Base-by-base conservation (phyloP, 2,329 filamentous ascomycete genomes). In the Xylaria hypoxylon region DNA sequence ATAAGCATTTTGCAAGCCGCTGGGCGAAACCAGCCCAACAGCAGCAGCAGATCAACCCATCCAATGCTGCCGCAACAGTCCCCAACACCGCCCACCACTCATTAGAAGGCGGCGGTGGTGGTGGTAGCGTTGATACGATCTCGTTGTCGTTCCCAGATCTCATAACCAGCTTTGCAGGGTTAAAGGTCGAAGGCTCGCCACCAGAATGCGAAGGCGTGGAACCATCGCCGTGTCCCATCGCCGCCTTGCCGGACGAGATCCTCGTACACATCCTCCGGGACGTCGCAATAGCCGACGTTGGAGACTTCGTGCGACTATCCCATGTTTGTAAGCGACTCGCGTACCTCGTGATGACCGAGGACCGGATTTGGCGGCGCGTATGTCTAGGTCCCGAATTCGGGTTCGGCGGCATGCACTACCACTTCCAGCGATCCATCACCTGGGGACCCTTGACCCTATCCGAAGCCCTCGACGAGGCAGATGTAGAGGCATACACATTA, bases 261-360 rank as follows among this genome's bases (percentile, higher is more conserved):
- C 83, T 98, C 15, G 83, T 92, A 1, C 91, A 96, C 70, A 91
- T 98, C 52, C 80, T 98, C 15, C 83, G 82, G 10, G 87, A 93
- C 65, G 80, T 96, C 0, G 94, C 93, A 0, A 77, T 91, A 50
- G 76, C 83, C 33, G 96, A 99, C 71, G 85, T 97, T 0, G 91
- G 90, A 2, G 88, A 91, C 44, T 94, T 96, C 72, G 87, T 86
- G 22, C 90, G 92, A 26, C 83, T 94, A 17, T 86, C 93, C 0
- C 87, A 90, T 69, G 94, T 97, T 2, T 98, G 95, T 82, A 96
- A 93, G 77, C 88, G 91, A 15, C 82, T 98, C 48, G 94, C 95
- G 24, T 97, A 92, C 77, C 87, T 98, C 22, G 90, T 97, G 56
- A 84, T 89, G 33, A 92, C 91, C 5, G 94, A 98, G 77, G 91